Base-by-base conservation (phyloP, 2,329 filamentous ascomycete species). In the Fusarium sp. region DNA sequence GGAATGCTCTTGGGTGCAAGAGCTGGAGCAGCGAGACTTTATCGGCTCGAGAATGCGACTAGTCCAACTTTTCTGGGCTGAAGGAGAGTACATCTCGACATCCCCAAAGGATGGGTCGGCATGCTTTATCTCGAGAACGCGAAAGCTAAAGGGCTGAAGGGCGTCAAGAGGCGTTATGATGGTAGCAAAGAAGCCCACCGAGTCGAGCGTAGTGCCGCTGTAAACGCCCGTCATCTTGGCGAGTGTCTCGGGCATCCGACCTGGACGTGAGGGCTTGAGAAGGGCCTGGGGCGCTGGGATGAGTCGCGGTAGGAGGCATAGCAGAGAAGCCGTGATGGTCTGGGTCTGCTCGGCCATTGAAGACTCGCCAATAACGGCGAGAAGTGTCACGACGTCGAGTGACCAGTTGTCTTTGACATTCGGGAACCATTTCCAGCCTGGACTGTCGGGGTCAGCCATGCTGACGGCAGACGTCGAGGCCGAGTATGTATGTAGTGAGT, bases 241-340 rank as follows among this genome's bases (percentile, higher is more conserved):
- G 14, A 78, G 75, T 14, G 80, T 78, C 59, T 83, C 79, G 39
- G 85, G 85, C 68, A 88, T 80, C 39, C 84, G 79, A 25, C 75
- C 76, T 8, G 84, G 84, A 3, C 85, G 80, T 19, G 77, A 75
- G 9, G 84, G 79, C 55, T 84, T 84, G 42, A 88, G 75, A n/a
- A 88, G 77, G 42, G 83, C 83, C 72, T 88, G 85, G 1, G 86
- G 85, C 2, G 86, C 86, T 9, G 85, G 86, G 25, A 88, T 80
- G 47, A 88, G 79, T 44, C 85, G 81, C 25, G 86, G 86, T 4
- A 88, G 76, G 35, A 84, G 78, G 63, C 83, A 85, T 31, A 84
- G 77, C 58, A 79, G 77, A 9, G 83, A 84, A n/a, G 84, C 80
- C 3, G 84, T 87, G 59, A 87, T 80, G 46, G 82, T 78, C 70